A percentile compares a stretch with the other conserved stretches of the same genome.
Evolutionary conservation across 75 land plant species (phyloP).

Genomic region (Pinus taeda): DNA sequence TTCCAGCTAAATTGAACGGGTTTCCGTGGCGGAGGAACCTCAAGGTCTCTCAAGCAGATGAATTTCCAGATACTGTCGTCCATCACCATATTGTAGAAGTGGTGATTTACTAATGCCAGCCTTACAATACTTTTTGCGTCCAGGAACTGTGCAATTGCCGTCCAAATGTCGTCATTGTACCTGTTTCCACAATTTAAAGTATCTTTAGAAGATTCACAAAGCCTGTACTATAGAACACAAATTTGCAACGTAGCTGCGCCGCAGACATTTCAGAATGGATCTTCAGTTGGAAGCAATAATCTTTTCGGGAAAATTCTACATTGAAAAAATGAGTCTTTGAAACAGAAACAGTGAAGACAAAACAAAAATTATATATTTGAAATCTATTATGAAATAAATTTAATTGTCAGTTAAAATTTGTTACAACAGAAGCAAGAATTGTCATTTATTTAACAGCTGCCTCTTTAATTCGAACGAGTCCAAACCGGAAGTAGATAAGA

Average conservation of each 20-base stretch:
- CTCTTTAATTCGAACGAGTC: background rate
- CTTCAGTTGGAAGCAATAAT: background rate
- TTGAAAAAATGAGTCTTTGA: background rate
- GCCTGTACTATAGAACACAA: background rate
- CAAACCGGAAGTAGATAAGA: background rate
- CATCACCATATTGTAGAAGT: slow-evolving; percentile 51
- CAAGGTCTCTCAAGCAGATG: slow-evolving; percentile 66
- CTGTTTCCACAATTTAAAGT: slow-evolving; percentile 19
- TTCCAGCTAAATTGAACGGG: slow-evolving; percentile 57
- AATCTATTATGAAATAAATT: background rate
- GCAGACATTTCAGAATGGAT: background rate
- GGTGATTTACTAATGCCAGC: slow-evolving; percentile 46
- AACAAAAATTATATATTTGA: background rate
- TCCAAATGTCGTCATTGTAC: slow-evolving; percentile 79
- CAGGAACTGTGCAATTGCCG: slow-evolving; percentile 64
- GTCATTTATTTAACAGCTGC: background rate
- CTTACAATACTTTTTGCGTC: slow-evolving; percentile 56
- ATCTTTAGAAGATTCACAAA: background rate
- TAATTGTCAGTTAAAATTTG: background rate
- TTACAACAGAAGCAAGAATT: background rate
- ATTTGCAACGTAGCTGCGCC: too few species aligned
- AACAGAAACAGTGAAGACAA: background rate
- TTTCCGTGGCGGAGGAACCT: slow-evolving; percentile 29
- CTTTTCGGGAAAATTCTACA: background rate
- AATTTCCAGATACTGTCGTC: slow-evolving; percentile 76